Evolutionary conservation across 2,329 filamentous ascomycete species (phyloP).

Genomic region (Colletotrichum lindemuthianum): DNA sequence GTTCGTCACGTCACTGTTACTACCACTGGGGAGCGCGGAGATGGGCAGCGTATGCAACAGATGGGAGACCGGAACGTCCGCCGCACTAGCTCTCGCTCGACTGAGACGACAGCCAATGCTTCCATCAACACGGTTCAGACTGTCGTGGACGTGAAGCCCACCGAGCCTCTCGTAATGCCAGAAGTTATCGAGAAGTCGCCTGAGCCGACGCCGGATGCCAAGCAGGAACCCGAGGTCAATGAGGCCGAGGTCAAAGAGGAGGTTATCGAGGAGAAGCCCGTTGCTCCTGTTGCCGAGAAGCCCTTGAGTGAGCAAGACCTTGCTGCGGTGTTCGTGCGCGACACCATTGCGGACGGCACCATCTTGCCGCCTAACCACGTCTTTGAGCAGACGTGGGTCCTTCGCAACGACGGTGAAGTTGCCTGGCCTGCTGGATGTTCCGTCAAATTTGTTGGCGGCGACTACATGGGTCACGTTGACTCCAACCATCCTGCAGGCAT

Average conservation of each 20-base stretch:
- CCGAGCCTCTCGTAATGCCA: slow-evolving; percentile 48
- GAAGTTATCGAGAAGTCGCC: slow-evolving; percentile 41
- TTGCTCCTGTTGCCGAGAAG: slow-evolving; percentile 39
- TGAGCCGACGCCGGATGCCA: slow-evolving; percentile 36
- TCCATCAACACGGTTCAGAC: slow-evolving; percentile 71
- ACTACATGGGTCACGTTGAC: slow-evolving; percentile 95
- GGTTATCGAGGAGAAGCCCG: slow-evolving; percentile 39
- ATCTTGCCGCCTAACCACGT: slow-evolving; percentile 74
- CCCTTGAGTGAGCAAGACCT: slow-evolving; percentile 46
- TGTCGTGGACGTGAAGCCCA: slow-evolving; percentile 76
- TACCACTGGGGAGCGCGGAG: slow-evolving; percentile 80
- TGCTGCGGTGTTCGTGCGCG: slow-evolving; percentile 75
- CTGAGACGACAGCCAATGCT: slow-evolving; percentile 62
- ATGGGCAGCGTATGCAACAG: slow-evolving; percentile 70
- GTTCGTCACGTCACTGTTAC: slow-evolving; percentile 89
- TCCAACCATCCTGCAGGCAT: slow-evolving; percentile 81
- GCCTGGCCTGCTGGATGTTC: slow-evolving; percentile 91
- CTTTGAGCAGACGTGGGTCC: slow-evolving; percentile 91
- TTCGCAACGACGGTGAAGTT: slow-evolving; percentile 82
- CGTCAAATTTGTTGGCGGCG: slow-evolving; percentile 91
- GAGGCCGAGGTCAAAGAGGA: slow-evolving; percentile 28
- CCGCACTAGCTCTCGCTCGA: slow-evolving; percentile 57
- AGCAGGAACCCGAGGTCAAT: slow-evolving; percentile 30
- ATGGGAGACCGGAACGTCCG: slow-evolving; percentile 72
- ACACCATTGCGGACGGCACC: slow-evolving; percentile 83